phyloP scores from a whole-genome alignment of 2,329 filamentous ascomycete genomes.

The Ophiocordyceps unilateralis region DNA sequence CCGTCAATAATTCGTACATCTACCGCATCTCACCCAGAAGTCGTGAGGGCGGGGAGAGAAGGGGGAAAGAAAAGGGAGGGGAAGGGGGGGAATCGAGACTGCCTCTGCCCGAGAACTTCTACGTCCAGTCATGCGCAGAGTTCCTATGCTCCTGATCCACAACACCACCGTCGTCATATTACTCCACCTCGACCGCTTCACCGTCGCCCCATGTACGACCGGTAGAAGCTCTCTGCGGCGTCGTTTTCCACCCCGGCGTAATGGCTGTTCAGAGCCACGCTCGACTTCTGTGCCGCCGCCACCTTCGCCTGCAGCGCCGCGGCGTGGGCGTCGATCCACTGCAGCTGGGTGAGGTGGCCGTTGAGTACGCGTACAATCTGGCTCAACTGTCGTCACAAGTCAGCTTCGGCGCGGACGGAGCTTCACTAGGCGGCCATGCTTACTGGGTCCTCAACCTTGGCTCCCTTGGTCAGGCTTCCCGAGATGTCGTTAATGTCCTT shows the following conservation, averaged over 20 bases:
- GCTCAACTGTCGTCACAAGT: constrained; percentile 44
- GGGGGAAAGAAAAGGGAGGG: not conserved
- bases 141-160: not conserved
- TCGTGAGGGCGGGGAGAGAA: too few species aligned
- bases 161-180: not conserved
- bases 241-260: constrained; percentile 47
- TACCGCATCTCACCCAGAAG: not conserved
- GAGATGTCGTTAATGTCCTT: constrained; percentile 94
- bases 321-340: constrained; percentile 82
- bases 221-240: constrained; percentile 77
- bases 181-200: constrained; percentile 14
- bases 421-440: constrained; percentile 16
- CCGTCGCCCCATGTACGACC: constrained; percentile 66
- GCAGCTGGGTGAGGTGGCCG: constrained; percentile 75
- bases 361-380: constrained; percentile 95
- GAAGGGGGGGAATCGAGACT: not conserved
- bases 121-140: not conserved
- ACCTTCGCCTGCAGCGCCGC: constrained; percentile 71
- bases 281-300: constrained; percentile 61
- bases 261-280: constrained; percentile 40
- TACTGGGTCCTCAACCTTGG: constrained; percentile 76
- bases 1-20: not conserved
- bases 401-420: not conserved
- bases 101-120: not conserved
- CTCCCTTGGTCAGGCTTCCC: constrained; percentile 74